Conservation (phyloP, 306 rosid species). For the Arachis stenosperma region DNA sequence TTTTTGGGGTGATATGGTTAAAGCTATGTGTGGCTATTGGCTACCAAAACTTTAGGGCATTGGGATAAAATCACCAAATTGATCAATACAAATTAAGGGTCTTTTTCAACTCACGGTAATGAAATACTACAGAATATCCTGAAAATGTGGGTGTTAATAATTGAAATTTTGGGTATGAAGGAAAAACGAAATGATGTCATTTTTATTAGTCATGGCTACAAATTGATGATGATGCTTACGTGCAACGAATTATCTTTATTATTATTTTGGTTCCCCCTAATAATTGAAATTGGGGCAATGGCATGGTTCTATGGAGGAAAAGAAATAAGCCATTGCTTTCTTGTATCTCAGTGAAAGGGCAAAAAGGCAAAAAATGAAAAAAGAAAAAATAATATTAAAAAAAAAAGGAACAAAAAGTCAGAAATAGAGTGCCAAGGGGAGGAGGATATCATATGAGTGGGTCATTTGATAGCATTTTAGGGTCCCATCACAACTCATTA, state of each 20-base stretch:
- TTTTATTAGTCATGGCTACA: conserved; percentile 24
- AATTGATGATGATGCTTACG: conserved; percentile 37
- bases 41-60: not conserved
- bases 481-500: conserved; percentile 61
- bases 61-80: conserved; percentile 4
- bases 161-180: conserved; percentile 16
- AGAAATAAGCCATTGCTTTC: conserved; percentile 55
- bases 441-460: conserved; percentile 26
- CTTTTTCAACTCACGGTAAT: conserved; percentile 14
- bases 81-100: conserved; percentile 2
- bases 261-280: conserved; percentile 40
- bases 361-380: conserved; percentile 43
- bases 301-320: conserved; percentile 58
- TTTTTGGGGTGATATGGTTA: not conserved
- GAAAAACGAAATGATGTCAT: not conserved
- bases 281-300: conserved; percentile 47
- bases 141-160: conserved; percentile 16
- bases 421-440: conserved; percentile 51
- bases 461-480: conserved; percentile 49
- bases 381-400: too few species aligned
- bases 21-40: conserved; percentile 15
- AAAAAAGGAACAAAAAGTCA: conserved; percentile 27
- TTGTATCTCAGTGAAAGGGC: conserved; percentile 30
- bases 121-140: conserved; percentile 19
- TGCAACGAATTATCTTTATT: conserved; percentile 36